phyloP scores from a whole-genome alignment of 2,329 filamentous ascomycete species.

The Colletotrichum falcatum region DNA sequence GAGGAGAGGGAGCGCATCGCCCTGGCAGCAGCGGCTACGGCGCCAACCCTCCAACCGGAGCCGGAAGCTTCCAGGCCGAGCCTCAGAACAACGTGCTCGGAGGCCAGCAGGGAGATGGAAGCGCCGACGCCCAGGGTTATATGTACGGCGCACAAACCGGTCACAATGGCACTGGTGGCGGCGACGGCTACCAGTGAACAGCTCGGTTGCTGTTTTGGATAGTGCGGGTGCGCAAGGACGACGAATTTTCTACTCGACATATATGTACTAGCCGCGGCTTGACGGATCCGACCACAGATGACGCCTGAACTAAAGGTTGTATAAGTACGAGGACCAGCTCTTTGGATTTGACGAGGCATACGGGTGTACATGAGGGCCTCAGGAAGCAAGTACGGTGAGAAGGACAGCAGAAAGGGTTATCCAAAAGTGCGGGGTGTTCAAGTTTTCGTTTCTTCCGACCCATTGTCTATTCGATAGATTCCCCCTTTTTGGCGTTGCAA shows the following conservation, averaged over 20 bases:
- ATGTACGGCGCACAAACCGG: constrained; percentile 66
- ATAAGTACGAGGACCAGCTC: constrained; percentile 46
- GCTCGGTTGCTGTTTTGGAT: not conserved
- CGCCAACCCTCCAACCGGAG: constrained; percentile 54
- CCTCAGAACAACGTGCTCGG: constrained; percentile 51
- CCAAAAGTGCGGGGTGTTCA: constrained; percentile 33
- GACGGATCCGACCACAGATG: constrained; percentile 40
- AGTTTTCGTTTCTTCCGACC: constrained; percentile 25
- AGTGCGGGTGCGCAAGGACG: not conserved
- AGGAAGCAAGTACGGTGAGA: constrained; percentile 40
- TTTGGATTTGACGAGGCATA: constrained; percentile 24
- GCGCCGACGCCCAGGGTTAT: constrained; percentile 57
- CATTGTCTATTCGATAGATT: constrained; percentile 37
- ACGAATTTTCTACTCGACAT: constrained; percentile 18
- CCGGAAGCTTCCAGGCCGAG: constrained; percentile 60
- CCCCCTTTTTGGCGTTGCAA: constrained; percentile 31
- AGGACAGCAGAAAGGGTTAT: constrained; percentile 26
- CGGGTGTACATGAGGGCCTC: constrained; percentile 40
- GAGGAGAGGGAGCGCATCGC: constrained; percentile 66
- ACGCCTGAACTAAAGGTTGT: constrained; percentile 47
- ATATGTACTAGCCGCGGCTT: constrained; percentile 36
- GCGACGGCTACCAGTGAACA: constrained; percentile 63
- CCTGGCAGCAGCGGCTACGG: constrained; percentile 66
- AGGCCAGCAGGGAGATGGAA: constrained; percentile 58
- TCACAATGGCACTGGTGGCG: constrained; percentile 68